Evolutionary conservation across 2,329 filamentous ascomycete genomes (phyloP).

Genomic region (Lithohypha guttulata): DNA sequence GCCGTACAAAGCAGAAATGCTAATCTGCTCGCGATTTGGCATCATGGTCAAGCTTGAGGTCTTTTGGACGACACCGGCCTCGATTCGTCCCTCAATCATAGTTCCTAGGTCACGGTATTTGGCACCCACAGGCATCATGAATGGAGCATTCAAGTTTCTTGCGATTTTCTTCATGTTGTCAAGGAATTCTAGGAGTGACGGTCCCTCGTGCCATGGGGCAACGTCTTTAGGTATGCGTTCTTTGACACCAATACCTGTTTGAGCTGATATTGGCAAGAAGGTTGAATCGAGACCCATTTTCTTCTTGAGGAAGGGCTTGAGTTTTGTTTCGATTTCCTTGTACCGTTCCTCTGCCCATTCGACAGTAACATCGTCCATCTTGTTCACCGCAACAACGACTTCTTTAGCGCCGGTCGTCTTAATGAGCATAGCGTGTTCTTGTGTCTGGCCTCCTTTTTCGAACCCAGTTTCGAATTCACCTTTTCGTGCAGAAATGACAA

Average conservation of each 20-base stretch:
- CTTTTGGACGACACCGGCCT: constrained; percentile 90
- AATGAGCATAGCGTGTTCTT: constrained; percentile 94
- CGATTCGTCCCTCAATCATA: constrained; percentile 94
- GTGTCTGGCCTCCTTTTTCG: constrained; percentile 84
- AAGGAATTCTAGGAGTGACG: constrained; percentile 89
- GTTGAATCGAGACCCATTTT: constrained; percentile 63
- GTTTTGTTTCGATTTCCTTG: constrained; percentile 84
- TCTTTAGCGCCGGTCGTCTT: constrained; percentile 99
- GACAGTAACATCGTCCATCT: constrained; percentile 97
- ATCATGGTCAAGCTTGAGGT: constrained; percentile 79
- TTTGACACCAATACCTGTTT: constrained; percentile 78
- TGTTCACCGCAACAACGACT: constrained; percentile 89
- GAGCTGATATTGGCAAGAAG: constrained; percentile 94
- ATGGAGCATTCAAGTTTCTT: constrained; percentile 91
- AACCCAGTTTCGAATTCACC: constrained; percentile 99
- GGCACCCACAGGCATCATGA: constrained; percentile 97
- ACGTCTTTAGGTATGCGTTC: constrained; percentile 66
- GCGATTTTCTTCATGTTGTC: constrained; percentile 86
- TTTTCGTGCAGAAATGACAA: constrained; percentile 93
- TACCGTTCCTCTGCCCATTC: constrained; percentile 91
- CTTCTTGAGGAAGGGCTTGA: constrained; percentile 70
- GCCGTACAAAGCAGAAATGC: constrained; percentile 77
- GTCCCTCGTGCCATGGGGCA: constrained; percentile 76
- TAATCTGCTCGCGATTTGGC: constrained; percentile 77
- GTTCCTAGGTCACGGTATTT: constrained; percentile 98